Evolutionary conservation across 2,329 filamentous ascomycete genomes (phyloP).

Genomic region (Monilinia laxa): DNA sequence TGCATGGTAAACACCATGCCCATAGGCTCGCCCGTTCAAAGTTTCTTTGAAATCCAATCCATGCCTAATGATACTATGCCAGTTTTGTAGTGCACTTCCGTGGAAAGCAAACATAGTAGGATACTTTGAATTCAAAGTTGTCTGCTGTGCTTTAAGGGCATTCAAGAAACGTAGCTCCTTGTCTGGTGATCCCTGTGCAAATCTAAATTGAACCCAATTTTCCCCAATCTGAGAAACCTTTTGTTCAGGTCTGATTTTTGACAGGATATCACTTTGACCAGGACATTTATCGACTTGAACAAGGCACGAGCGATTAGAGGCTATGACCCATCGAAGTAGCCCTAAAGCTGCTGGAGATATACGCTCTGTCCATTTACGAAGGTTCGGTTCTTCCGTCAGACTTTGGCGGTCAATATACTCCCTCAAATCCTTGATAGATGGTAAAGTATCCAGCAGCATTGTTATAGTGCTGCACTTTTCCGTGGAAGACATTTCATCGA

Average conservation of each 20-base stretch:
- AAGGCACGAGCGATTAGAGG: slow-evolving; percentile 85
- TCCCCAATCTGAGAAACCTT: slow-evolving; percentile 58
- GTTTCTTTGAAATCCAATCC: slow-evolving; percentile 70
- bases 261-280: slow-evolving; percentile 31
- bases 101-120: slow-evolving; percentile 87
- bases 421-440: slow-evolving; percentile 59
- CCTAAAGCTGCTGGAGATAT: slow-evolving; percentile 66
- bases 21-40: slow-evolving; percentile 66
- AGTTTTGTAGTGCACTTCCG: slow-evolving; percentile 72
- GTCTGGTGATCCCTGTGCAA: slow-evolving; percentile 84
- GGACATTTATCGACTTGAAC: slow-evolving; percentile 62
- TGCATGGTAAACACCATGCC: slow-evolving; percentile 82
- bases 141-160: slow-evolving; percentile 53
- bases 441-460: slow-evolving; percentile 57
- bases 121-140: slow-evolving; percentile 43
- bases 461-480: slow-evolving; percentile 53
- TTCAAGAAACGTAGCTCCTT: slow-evolving; percentile 75
- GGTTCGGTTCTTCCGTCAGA: slow-evolving; percentile 34
- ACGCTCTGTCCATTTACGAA: slow-evolving; percentile 54
- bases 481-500: slow-evolving; percentile 51
- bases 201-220: slow-evolving; percentile 76
- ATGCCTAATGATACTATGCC: slow-evolving; percentile 85
- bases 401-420: slow-evolving; percentile 45
- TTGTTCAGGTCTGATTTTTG: slow-evolving; percentile 37
- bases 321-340: slow-evolving; percentile 82